These are phyloP conservation scores for Roridomyces roridus DNA, from an alignment of 768 basidiomycete genomes.

Conservation along the genomic window DNA sequence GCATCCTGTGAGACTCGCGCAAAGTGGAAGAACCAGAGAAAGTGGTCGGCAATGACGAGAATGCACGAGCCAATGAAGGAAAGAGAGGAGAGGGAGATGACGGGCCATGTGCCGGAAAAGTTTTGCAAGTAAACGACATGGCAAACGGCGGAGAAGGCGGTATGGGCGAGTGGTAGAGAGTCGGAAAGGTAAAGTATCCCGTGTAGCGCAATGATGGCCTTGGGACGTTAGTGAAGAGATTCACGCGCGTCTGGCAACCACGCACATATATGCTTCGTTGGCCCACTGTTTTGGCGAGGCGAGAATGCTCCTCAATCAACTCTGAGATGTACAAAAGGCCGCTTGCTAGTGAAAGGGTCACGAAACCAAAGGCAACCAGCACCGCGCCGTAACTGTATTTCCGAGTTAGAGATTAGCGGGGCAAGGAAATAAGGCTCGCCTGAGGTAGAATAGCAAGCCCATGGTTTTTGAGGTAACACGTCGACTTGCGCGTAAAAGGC, in stretches of 20 bases:
- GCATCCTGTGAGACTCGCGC: conserved; percentile 72
- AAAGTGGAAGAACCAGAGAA: conserved; percentile 97
- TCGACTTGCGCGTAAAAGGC: background rate
- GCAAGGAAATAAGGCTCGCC: conserved; percentile 43
- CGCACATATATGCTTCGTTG: conserved; percentile 89
- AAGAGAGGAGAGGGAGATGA: conserved; percentile 87
- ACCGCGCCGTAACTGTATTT: conserved; percentile 72
- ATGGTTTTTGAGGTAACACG: conserved; percentile 34
- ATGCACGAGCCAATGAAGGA: conserved; percentile 87
- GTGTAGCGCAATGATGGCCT: conserved; percentile 86
- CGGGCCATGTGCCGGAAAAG: conserved; percentile 88
- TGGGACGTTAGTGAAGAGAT: conserved; percentile 2
- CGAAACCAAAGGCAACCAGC: conserved; percentile 81
- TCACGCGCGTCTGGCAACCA: conserved; percentile 18
- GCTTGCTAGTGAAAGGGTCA: conserved; percentile 92
- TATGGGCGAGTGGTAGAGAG: conserved; percentile 76
- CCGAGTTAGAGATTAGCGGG: conserved; percentile 1
- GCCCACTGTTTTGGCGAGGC: conserved; percentile 80
- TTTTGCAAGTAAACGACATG: conserved; percentile 93
- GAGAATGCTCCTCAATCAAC: conserved; percentile 93
- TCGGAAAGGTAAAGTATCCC: conserved; percentile 80
- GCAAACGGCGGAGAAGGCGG: conserved; percentile 77
- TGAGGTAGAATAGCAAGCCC: conserved; percentile 66
- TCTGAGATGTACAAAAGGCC: conserved; percentile 94
- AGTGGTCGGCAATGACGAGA: conserved; percentile 89